These are phyloP conservation scores for Coccomyxa sp. DNA, from an alignment of 139 green algal genomes.

Conservation along the genomic window DNA sequence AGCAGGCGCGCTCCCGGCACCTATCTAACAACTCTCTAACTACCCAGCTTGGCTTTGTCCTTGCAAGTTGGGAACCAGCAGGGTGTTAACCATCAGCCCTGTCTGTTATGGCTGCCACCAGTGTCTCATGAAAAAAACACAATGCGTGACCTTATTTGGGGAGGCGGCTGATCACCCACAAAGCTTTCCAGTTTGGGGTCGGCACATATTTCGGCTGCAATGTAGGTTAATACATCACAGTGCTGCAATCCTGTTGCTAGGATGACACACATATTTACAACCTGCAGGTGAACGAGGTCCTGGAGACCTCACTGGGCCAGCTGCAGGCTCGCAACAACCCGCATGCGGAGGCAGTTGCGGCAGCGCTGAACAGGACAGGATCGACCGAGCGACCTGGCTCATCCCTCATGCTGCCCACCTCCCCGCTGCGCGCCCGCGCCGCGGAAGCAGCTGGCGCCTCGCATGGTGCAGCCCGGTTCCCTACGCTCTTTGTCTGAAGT, in stretches of 20 bases:
- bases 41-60: neutral
- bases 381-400: neutral
- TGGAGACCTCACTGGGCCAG: slow-evolving; percentile 26
- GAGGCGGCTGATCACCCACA: too few relatives aligned
- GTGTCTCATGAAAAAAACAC: too few relatives aligned
- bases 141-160: too few relatives aligned
- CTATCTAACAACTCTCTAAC: too few relatives aligned
- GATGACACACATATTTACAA: too few relatives aligned
- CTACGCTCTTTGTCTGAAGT: too few relatives aligned
- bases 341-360: slow-evolving; percentile 11
- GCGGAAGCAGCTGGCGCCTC: neutral
- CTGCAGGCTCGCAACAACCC: slow-evolving; percentile 29
- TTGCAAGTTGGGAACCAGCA: neutral
- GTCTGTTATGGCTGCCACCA: neutral
- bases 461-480: neutral
- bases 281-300: slow-evolving; percentile 28
- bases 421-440: neutral
- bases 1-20: slow-evolving; percentile 1
- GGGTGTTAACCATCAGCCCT: neutral
- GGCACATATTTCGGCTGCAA: too few relatives aligned
- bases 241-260: too few relatives aligned
- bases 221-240: too few relatives aligned
- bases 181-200: too few relatives aligned
- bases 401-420: neutral
- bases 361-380: neutral